Evolutionary conservation across 371 early-diverging fungal species (phyloP).

Genomic region (Rhizopus stolonifer): DNA sequence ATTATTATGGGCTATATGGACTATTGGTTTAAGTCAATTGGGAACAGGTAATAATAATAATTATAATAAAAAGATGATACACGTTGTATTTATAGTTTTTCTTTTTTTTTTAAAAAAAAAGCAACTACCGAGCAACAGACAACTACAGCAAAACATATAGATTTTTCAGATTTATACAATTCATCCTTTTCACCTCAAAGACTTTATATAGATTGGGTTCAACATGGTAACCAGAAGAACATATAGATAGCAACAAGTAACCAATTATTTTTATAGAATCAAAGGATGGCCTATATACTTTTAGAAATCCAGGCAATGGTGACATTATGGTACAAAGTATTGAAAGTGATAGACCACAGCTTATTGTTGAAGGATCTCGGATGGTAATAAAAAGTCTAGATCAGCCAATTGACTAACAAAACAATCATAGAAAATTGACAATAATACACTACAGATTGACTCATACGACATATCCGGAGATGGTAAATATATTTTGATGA

Average conservation of each 20-base stretch:
- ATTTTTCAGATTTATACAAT: slow-evolving; percentile 57
- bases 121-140: background rate
- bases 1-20: slow-evolving; percentile 32
- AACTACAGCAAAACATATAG: slow-evolving; percentile 24
- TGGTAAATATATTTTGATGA: slow-evolving; percentile 73
- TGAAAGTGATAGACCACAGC: slow-evolving; percentile 23
- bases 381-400: slow-evolving; percentile 19
- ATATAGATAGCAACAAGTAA: background rate
- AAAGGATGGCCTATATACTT: slow-evolving; percentile 53
- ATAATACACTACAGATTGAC: slow-evolving; percentile 28
- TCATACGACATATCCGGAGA: slow-evolving; percentile 72
- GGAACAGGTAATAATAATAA: slow-evolving; percentile 11
- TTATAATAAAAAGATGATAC: no score
- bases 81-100: background rate
- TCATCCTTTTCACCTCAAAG: slow-evolving; percentile 42
- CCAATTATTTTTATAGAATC: slow-evolving; percentile 24
- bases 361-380: slow-evolving; percentile 30
- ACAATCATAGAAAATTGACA: slow-evolving; percentile 16
- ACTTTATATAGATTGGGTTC: slow-evolving; percentile 50
- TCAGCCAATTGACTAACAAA: no score
- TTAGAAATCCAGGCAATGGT: slow-evolving; percentile 33
- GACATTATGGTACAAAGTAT: slow-evolving; percentile 49
- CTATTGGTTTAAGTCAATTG: slow-evolving; percentile 32
- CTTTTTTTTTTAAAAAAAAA: background rate
- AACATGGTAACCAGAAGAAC: slow-evolving; percentile 34